phyloP scores from a whole-genome alignment of 495 filamentous ascomycete genomes.

The Penicillium antarcticum region DNA sequence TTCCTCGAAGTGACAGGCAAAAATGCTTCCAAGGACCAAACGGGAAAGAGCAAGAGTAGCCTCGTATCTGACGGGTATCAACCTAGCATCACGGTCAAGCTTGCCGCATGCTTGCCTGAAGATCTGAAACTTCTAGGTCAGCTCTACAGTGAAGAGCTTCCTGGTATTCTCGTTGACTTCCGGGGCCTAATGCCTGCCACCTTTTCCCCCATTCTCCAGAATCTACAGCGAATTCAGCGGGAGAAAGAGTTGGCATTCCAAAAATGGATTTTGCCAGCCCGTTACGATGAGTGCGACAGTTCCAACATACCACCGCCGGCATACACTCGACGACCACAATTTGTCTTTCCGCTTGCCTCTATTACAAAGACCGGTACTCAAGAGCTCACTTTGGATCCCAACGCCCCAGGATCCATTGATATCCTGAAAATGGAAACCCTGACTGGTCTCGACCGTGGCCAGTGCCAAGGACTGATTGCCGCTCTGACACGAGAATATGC shows the following conservation, averaged over 20 bases:
- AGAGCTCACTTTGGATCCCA: background rate
- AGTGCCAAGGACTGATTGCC: constrained; percentile 7
- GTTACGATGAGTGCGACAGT: background rate
- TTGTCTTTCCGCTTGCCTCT: constrained; percentile 1
- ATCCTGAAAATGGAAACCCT: constrained; percentile 1
- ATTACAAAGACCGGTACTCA: background rate
- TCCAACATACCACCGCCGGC: background rate
- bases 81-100: constrained; percentile 13
- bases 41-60: constrained; percentile 2
- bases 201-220: constrained; percentile 9
- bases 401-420: background rate
- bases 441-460: constrained; percentile 8
- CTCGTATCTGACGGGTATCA: constrained; percentile 5
- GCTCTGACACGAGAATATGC: constrained; percentile 12
- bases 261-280: constrained; percentile 5
- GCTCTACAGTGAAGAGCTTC: constrained; percentile 2
- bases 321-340: constrained; percentile 6
- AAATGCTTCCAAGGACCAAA: constrained; percentile 3
- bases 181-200: constrained; percentile 10
- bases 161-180: constrained; percentile 9
- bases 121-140: constrained; percentile 1
- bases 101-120: constrained; percentile 2
- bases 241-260: constrained; percentile 1
- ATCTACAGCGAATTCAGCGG: constrained; percentile 4
- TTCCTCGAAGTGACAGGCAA: constrained; percentile 13